Evolutionary conservation across 805 yeast genomes (phyloP).

Genomic region (Cyberlindnera mrakii): DNA sequence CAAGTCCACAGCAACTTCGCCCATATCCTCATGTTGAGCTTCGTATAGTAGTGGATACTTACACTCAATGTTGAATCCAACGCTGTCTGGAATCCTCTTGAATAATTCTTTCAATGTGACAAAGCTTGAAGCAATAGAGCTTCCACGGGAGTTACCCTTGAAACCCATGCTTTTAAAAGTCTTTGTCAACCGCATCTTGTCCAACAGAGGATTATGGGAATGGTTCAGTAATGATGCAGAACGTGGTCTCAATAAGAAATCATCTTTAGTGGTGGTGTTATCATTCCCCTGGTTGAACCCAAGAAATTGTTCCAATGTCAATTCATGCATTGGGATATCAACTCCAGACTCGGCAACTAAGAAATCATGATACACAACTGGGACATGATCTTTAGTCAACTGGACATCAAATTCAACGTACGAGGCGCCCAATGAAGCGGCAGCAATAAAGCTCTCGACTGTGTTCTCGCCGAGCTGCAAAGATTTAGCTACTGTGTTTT

Average conservation of each 20-base stretch:
- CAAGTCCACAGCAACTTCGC: slow-evolving; percentile 74
- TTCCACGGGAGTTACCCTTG: slow-evolving; percentile 90
- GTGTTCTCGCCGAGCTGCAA: slow-evolving; percentile 94
- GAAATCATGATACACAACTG: slow-evolving; percentile 93
- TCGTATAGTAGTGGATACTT: slow-evolving; percentile 95
- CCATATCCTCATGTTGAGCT: slow-evolving; percentile 83
- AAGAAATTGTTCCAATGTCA: slow-evolving; percentile 85
- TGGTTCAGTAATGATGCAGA: slow-evolving; percentile 17
- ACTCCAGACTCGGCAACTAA: slow-evolving; percentile 92
- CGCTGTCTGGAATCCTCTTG: slow-evolving; percentile 69
- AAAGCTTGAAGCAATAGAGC: slow-evolving; percentile 84
- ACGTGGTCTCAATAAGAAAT: slow-evolving; percentile 24
- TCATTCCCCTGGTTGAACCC: slow-evolving; percentile 34
- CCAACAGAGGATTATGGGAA: slow-evolving; percentile 20
- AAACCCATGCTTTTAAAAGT: slow-evolving; percentile 82
- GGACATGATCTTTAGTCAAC: slow-evolving; percentile 82
- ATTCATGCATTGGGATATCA: slow-evolving; percentile 91
- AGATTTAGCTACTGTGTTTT: slow-evolving; percentile 69
- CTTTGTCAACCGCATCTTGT: slow-evolving; percentile 79
- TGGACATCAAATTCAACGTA: slow-evolving; percentile 97
- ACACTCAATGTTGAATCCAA: slow-evolving; percentile 92
- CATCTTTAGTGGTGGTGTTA: slow-evolving; percentile 22
- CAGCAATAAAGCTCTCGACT: slow-evolving; percentile 90
- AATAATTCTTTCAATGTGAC: slow-evolving; percentile 84
- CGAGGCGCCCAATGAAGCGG: slow-evolving; percentile 93